Base-by-base conservation (phyloP, 768 basidiomycete species). In the Trametes villosa region DNA sequence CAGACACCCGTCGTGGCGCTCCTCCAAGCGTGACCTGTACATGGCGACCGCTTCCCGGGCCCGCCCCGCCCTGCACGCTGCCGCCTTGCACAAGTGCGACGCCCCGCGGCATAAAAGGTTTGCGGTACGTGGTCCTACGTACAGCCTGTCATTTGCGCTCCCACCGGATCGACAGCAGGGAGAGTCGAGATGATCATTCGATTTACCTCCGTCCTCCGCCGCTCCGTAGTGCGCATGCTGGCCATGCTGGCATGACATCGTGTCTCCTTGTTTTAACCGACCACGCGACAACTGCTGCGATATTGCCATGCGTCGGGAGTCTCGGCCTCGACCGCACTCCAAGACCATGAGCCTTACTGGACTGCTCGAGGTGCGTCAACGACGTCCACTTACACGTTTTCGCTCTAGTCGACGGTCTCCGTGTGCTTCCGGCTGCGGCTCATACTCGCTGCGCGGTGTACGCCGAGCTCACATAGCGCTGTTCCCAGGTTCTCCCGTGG, bases 121-220 rank as follows among this genome's bases (percentile, higher is more conserved):
- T 20, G 31, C 18, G 13, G 13, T 7, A 18, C 36, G 18, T 9
- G 36, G 13, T 18, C 13, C 36, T 38, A 38, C 36, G 36, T 38
- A 38, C 36, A 18, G n/a, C n/a, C n/a, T n/a, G n/a, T n/a, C n/a
- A n/a, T n/a, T n/a, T n/a, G n/a, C n/a, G n/a, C n/a, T n/a, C n/a
- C n/a, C n/a, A n/a, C n/a, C n/a, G n/a, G n/a, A n/a, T n/a, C n/a
- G n/a, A n/a, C n/a, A n/a, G n/a, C n/a, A n/a, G n/a, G n/a, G n/a
- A n/a, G n/a, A n/a, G n/a, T n/a, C n/a, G n/a, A n/a, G n/a, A n/a
- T n/a, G n/a, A n/a, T n/a, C n/a, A n/a, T n/a, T n/a, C n/a, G n/a
- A n/a, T n/a, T n/a, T n/a, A n/a, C 44, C 45, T 60, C 59, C 59
- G 59, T 48, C 20, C 48, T 55, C 60, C 60, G 60, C 60, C 60